phyloP scores from a whole-genome alignment of 2,329 filamentous ascomycete genomes.

The Curvularia verruculosa region DNA sequence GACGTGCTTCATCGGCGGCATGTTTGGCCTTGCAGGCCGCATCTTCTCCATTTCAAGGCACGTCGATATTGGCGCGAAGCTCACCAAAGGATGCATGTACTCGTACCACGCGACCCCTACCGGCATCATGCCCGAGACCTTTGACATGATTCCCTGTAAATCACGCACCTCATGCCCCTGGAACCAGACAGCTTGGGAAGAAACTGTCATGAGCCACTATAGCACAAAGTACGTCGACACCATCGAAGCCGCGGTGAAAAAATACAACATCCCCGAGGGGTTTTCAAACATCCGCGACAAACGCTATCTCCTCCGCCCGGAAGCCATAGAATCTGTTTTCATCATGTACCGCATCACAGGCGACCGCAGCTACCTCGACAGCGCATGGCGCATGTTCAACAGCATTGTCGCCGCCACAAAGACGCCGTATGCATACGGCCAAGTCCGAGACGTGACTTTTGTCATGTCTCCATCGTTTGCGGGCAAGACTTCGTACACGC shows the following conservation, averaged over 20 bases:
- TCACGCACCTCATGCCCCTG: conserved; percentile 54
- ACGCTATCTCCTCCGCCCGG: conserved; percentile 57
- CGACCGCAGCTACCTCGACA: conserved; percentile 52
- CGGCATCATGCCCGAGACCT: conserved; percentile 67
- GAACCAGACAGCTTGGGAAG: conserved; percentile 60
- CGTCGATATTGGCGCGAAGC: conserved; percentile 61
- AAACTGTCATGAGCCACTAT: conserved; percentile 40
- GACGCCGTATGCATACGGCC: conserved; percentile 53
- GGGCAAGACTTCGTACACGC: not conserved
- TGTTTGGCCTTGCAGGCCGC: conserved; percentile 65
- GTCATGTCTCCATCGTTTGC: conserved; percentile 5
- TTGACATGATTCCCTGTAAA: conserved; percentile 58
- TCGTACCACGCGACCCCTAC: conserved; percentile 62
- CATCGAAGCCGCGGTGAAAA: conserved; percentile 20
- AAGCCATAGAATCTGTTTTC: conserved; percentile 66
- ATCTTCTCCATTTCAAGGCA: conserved; percentile 60
- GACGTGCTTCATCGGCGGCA: conserved; percentile 66
- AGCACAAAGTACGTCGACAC: conserved; percentile 21
- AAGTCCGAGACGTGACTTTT: conserved; percentile 52
- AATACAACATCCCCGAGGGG: conserved; percentile 45
- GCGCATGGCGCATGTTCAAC: conserved; percentile 58
- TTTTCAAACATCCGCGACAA: conserved; percentile 51
- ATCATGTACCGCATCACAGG: conserved; percentile 66
- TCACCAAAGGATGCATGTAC: conserved; percentile 68
- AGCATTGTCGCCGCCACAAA: conserved; percentile 48